A percentile compares a stretch with the other conserved stretches of the same genome.
Conservation (phyloP, 768 basidiomycete genomes). For the Lentinus brumalis region DNA sequence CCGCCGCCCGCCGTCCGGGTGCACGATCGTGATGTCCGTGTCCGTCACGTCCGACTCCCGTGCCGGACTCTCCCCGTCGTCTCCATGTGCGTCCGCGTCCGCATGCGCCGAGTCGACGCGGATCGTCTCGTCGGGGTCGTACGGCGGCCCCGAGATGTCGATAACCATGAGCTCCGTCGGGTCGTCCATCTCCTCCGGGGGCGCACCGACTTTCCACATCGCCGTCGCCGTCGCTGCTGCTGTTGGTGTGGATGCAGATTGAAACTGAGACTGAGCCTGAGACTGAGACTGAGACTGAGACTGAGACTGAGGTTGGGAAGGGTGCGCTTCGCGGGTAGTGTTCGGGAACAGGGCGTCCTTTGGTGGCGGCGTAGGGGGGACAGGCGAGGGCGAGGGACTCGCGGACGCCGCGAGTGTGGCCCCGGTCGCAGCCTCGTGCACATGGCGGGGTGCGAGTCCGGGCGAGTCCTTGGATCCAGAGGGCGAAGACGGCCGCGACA, state of each 20-base stretch:
- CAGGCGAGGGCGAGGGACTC: slow-evolving; percentile 16
- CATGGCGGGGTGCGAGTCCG: not conserved
- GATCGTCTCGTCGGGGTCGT: slow-evolving; percentile 18
- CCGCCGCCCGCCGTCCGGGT: not conserved
- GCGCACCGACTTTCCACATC: slow-evolving; percentile 17
- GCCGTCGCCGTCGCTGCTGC: not conserved
- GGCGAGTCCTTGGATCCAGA: not conserved
- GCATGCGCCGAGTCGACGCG: slow-evolving; percentile 3
- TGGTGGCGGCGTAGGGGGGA: slow-evolving; percentile 9
- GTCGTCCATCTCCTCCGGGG: slow-evolving; percentile 5
- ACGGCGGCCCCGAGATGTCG: slow-evolving; percentile 12
- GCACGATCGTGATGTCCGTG: slow-evolving; percentile 5
- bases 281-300: not conserved
- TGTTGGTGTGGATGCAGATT: not conserved
- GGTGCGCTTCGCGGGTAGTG: not conserved
- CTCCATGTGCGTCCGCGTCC: not conserved
- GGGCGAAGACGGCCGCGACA: not conserved
- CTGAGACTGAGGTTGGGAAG: not conserved
- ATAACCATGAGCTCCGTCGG: slow-evolving; percentile 5
- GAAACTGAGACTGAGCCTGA: not conserved
- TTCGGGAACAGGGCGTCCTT: not conserved
- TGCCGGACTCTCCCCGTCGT: not conserved
- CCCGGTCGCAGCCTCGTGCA: not conserved
- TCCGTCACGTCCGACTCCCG: slow-evolving; percentile 15
- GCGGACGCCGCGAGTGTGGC: slow-evolving; percentile 1